Evolutionary conservation across 345 rosid species (phyloP).

Genomic region (Moringa oleifera): DNA sequence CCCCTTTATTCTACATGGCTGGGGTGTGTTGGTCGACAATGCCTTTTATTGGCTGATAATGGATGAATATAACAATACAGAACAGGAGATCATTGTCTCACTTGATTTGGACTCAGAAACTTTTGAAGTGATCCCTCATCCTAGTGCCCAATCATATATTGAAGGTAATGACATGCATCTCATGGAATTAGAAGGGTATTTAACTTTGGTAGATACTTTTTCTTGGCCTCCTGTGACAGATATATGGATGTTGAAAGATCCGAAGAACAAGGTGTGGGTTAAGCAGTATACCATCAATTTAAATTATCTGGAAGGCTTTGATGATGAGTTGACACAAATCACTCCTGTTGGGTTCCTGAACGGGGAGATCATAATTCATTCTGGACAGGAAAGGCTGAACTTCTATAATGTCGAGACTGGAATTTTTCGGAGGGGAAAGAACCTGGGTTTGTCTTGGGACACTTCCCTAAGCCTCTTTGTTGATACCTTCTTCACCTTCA

Average conservation of each 20-base stretch:
- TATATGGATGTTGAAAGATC: not conserved
- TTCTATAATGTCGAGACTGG: not conserved
- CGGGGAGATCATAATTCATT: not conserved
- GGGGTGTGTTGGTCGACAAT: not conserved
- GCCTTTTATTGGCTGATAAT: not conserved
- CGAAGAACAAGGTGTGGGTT: not conserved
- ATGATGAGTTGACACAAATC: not conserved
- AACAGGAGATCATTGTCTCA: not conserved
- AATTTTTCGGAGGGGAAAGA: not conserved
- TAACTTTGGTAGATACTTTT: constrained; percentile 5
- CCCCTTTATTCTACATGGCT: not conserved
- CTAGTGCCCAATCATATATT: not conserved
- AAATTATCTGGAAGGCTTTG: not conserved
- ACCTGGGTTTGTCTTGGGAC: no score
- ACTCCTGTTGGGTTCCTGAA: not conserved
- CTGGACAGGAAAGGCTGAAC: not conserved
- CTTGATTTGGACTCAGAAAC: not conserved
- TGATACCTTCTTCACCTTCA: no score
- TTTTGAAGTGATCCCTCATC: not conserved
- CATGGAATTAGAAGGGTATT: not conserved
- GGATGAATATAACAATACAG: not conserved
- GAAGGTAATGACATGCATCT: not conserved
- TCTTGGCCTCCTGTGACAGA: not conserved
- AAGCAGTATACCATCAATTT: not conserved
- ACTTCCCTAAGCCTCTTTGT: no score